Base-by-base conservation (phyloP, 371 early-diverging fungal genomes). In the Chytridiales sp. region DNA sequence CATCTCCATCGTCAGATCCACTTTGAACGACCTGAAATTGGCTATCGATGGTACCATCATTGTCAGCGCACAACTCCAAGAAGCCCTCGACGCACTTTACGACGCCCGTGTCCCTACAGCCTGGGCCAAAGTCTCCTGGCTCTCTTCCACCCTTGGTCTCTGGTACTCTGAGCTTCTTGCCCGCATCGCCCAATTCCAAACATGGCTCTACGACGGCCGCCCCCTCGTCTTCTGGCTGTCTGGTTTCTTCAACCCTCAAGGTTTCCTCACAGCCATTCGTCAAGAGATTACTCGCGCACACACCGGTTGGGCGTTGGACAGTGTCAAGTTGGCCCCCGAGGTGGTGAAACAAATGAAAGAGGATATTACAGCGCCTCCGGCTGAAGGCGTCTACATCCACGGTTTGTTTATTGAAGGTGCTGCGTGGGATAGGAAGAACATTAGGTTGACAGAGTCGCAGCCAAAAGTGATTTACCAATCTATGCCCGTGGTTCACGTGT, bases 341-440 rank as follows among this genome's bases (percentile, higher is more conserved):
- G 83, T 82, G 9, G 72, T 78, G 76, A 82, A 82, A 57, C 81
- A 84, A 46, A 80, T 82, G 82, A 84, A 84, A 64, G 84, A 84
- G 65, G 84, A 84, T 54, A 79, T 84, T 24, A 78, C 79, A 1
- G 64, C 73, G 3, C 73, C 76, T 19, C 84, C 84, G 3, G 32
- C 72, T 2, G 84, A 84, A 72, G 84, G 84, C 17, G 73, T 82
- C 4, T 84, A 82, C 65, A 81, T 84, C 44, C 75, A 81, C 60
- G 84, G 84, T 19, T 68, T 84, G 27, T 81, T 78, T 53, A 82
- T 84, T 46, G 84, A 84, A 63, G 82, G 84, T 21, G 84, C 81
- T 22, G 81, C 74, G 4, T 84, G 81, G 81, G 84, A 84, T 59
- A 60, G 81, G 48, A 82, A 81, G 61, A 80, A 79, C 65, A 77